Evolutionary conservation across 305 asterid genomes (phyloP), one percentile per base, ranked within the genome.

Genomic region (Andrographis paniculata): DNA sequence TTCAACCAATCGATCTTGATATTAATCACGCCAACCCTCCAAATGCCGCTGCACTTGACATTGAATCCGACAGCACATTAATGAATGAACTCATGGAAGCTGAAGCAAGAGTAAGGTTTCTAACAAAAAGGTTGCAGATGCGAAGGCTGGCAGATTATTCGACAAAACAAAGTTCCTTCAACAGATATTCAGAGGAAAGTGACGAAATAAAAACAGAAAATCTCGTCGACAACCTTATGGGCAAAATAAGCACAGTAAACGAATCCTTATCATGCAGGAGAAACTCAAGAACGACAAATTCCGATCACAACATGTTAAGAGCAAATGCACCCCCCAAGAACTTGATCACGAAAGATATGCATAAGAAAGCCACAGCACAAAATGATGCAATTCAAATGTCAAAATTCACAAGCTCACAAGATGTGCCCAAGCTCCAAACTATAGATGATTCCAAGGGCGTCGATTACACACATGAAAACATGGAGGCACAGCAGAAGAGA

Each of bases 11-110:
- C 6, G 8, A 3, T 4, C 4, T 24, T 14, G 56, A 45, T 24
- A 17, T 48, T 19, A 18, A 45, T 45, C 35, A 15, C 14, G n/a
- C 17, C 31, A 11, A 18, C 24, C 17, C 53, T 39, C 12, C 20
- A 37, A 45, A 35, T 40, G 43, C 9, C 46, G 15, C 45, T 43
- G 47, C 20, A 24, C 46, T 28, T 19, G 43, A 56, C 45, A 49
- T 18, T 33, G 62, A 47, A 60, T 12, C 40, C 0, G 59, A 57
- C 20, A 51, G 43, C 18, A 15, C 45, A 50, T 17, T 40, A 22
- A 62, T 65, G 58, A 48, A 63, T 27, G 60, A 79, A 45, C 70
- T 62, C 17, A 48, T 55, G 59, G 70, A 61, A 58, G 78, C 77
- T 43, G 62, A 48, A 65, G 71, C 63, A 12, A 70, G 45, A 64